A percentile compares a stretch with the other conserved stretches of the same genome.
These are phyloP conservation scores for Pseudevernia furfuracea DNA, from an alignment of 495 filamentous ascomycete genomes.

Conservation along the genomic window DNA sequence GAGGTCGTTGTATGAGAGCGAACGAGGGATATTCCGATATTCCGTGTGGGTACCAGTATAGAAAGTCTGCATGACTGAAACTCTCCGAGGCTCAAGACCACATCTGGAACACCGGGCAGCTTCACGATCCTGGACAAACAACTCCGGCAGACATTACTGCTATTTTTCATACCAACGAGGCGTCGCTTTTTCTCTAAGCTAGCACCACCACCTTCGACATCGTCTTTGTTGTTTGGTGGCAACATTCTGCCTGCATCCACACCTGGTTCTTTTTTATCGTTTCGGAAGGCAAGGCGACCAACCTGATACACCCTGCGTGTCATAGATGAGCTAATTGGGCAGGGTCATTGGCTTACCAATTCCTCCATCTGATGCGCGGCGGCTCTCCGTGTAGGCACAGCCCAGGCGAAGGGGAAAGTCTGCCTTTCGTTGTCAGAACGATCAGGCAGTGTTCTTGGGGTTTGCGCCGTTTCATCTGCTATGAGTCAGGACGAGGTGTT, in stretches of 20 bases:
- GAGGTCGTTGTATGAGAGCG: background rate
- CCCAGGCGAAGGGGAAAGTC: too few relatives aligned
- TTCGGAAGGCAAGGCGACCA: background rate
- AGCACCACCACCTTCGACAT: background rate
- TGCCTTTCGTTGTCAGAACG: too few relatives aligned
- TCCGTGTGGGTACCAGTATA: background rate
- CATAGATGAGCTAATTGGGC: background rate
- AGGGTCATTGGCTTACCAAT: background rate
- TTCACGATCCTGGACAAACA: background rate
- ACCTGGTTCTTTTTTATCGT: background rate
- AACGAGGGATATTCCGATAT: background rate
- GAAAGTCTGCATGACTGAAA: background rate
- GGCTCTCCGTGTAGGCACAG: too few relatives aligned
- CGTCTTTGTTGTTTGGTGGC: background rate
- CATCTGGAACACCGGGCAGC: background rate
- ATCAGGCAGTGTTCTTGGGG: too few relatives aligned
- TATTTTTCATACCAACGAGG: background rate
- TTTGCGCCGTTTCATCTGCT: background rate
- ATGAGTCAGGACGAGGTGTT: background rate
- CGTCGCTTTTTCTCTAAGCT: background rate
- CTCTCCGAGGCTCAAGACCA: background rate
- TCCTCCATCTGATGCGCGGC: too few relatives aligned
- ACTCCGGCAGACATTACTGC: background rate
- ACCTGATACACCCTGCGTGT: background rate
- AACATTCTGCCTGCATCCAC: background rate